Evolutionary conservation across 257 asterid genomes (phyloP).

Genomic region (Solanum peruvianum): DNA sequence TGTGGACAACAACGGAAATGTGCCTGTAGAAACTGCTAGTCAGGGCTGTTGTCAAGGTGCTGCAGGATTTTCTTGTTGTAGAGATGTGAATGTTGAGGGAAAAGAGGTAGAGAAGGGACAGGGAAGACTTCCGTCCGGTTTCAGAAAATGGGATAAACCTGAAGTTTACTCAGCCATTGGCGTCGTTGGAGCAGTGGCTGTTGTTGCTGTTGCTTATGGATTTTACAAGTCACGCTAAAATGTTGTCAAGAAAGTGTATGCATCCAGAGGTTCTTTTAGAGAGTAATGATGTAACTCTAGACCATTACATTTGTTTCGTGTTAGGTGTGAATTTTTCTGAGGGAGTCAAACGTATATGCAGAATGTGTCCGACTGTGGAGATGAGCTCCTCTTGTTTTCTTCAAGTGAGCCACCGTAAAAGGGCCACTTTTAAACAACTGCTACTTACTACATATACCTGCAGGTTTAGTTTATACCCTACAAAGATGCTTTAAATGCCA

Average conservation of each 20-base stretch:
- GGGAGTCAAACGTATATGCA: neutral
- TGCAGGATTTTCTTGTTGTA: conserved; percentile 71
- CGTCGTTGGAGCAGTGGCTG: conserved; percentile 59
- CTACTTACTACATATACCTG: neutral
- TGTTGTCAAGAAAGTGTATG: neutral
- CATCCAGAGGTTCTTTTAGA: neutral
- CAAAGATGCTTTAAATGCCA: neutral
- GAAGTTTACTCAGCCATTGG: conserved; percentile 58
- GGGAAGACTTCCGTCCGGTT: conserved; percentile 31
- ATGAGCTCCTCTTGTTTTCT: neutral
- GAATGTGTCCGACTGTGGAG: neutral
- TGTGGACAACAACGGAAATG: conserved; percentile 17
- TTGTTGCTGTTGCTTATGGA: conserved; percentile 66
- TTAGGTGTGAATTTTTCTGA: neutral
- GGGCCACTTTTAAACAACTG: neutral
- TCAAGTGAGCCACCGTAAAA: neutral
- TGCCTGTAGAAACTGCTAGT: conserved; percentile 22
- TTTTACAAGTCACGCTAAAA: conserved; percentile 46
- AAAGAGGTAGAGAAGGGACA: conserved; percentile 22
- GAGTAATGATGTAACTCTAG: neutral
- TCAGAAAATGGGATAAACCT: conserved; percentile 55
- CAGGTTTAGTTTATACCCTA: neutral
- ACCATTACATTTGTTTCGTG: neutral
- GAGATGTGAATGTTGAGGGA: conserved; percentile 34
- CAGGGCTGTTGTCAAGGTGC: conserved; percentile 87